A percentile compares a stretch with the other conserved stretches of the same genome.
Conservation (phyloP, 345 rosid species). For the Erodium maritimum region DNA sequence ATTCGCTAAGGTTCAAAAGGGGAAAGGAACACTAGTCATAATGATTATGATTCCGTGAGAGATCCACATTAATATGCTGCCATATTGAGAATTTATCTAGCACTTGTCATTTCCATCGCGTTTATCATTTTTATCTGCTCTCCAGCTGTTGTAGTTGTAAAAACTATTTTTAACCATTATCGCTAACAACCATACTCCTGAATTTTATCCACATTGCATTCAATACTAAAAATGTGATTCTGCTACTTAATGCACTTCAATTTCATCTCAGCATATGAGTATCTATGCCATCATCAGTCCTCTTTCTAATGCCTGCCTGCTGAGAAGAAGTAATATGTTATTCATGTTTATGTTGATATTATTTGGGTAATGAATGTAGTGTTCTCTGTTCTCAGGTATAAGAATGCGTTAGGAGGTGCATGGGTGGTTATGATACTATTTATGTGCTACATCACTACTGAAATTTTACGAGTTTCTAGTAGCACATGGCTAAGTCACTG, state of each 20-base stretch:
- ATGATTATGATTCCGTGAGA: too few relatives aligned
- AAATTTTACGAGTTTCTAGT: slow-evolving; percentile 73
- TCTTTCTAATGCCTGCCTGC: neutral
- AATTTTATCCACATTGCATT: neutral
- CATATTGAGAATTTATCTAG: too few relatives aligned
- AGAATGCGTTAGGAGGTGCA: slow-evolving; percentile 90
- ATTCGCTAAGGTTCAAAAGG: too few relatives aligned
- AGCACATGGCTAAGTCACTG: slow-evolving; percentile 97
- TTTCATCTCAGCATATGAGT: neutral
- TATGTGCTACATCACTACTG: slow-evolving; percentile 61
- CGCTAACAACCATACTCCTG: neutral
- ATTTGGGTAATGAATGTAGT: neutral
- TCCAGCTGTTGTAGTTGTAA: neutral
- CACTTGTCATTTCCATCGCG: neutral
- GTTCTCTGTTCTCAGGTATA: slow-evolving; percentile 44
- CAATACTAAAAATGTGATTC: too few relatives aligned
- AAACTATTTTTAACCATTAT: neutral
- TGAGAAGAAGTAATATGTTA: neutral
- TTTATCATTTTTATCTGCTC: too few relatives aligned
- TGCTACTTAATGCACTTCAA: neutral
- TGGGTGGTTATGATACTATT: slow-evolving; percentile 85
- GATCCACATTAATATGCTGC: too few relatives aligned
- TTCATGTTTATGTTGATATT: neutral
- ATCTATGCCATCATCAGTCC: neutral
- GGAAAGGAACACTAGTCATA: too few relatives aligned